Base-by-base conservation (phyloP, 768 basidiomycete species). In the Trametes villosa region DNA sequence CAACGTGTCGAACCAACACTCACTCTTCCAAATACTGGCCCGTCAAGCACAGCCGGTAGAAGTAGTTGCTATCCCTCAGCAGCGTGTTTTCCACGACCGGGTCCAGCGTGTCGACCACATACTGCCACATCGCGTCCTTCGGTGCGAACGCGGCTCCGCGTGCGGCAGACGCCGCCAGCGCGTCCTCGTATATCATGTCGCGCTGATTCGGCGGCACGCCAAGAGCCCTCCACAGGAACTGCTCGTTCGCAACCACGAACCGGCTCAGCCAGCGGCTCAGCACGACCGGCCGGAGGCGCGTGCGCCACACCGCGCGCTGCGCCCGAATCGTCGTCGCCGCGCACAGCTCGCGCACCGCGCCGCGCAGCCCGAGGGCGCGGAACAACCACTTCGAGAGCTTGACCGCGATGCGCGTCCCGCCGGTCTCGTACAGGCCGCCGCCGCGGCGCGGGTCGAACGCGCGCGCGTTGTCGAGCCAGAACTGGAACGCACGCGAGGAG, bases 191-290 rank as follows among this genome's bases (percentile, higher is more conserved):
- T 30, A 60, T 58, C 53, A 65, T 59, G 30, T 60, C 59, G 30
- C 59, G 60, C 74, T 91, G 88, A 67, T 88, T 87, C 63, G 79
- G 74, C 4, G 91, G 89, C 4, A 92, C 91, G 17, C 90, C 91
- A 24, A 92, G 74, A 0, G 89, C 89, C 66, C 89, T 89, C 91
- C 91, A 92, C 63, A 85, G 87, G 71, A 85, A 88, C 80, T 81
- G 45, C 76, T 81, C 68, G 79, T 77, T 62, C 87, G 80, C 78
- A 47, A 85, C 78, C 50, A 90, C 83, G 24, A 85, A 24, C 50
- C 55, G 53, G 63, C 63, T 64, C 58, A 22, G 79, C 77, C 34
- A 57, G 3, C 44, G 34, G 68, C 85, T 83, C 38, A 91, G 69
- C 12, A 91, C 71, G 44, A 89, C 83, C 0, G 86, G 88, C 53